Evolutionary conservation across 2,329 filamentous ascomycete species (phyloP).

Genomic region (Escovopsis sp.): DNA sequence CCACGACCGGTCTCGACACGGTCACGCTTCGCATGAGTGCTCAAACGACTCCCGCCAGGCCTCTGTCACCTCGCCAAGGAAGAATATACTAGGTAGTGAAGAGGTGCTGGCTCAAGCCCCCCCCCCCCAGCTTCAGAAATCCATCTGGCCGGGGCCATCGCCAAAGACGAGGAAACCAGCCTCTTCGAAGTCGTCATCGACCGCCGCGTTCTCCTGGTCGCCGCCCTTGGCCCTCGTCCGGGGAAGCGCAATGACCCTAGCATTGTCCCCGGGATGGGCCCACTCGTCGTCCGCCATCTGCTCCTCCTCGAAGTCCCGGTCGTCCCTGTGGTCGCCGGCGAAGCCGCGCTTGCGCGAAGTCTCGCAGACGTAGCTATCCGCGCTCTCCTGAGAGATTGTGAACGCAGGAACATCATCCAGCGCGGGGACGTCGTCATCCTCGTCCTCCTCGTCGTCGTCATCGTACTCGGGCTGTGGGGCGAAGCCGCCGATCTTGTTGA

Average conservation of each 20-base stretch:
- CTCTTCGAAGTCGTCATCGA: constrained; percentile 49
- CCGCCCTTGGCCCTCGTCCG: constrained; percentile 12
- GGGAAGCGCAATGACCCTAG: constrained; percentile 36
- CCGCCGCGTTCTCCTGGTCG: constrained; percentile 33
- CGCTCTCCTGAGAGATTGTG: constrained; percentile 42
- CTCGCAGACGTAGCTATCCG: constrained; percentile 20
- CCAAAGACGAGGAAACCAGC: constrained; percentile 46
- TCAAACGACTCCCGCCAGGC: no score
- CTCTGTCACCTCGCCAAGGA: no score
- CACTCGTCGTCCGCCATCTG: constrained; percentile 26
- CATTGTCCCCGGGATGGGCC: constrained; percentile 21
- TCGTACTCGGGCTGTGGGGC: constrained; percentile 38
- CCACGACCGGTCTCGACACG: no score
- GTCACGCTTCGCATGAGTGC: no score
- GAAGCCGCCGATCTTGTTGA: constrained; percentile 60
- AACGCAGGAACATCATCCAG: constrained; percentile 31
- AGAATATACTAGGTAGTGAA: no score
- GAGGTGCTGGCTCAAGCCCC: no score
- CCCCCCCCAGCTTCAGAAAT: no score
- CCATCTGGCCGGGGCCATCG: constrained; percentile 27
- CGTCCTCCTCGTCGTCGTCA: constrained; percentile 12
- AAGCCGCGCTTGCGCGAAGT: constrained; percentile 34
- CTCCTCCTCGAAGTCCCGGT: constrained; percentile 20
- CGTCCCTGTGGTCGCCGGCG: constrained; percentile 22
- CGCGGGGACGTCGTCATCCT: constrained; percentile 16